Evolutionary conservation across 306 rosid genomes (phyloP), one percentile per base, ranked within the genome.

Genomic region (Datisca glomerata): DNA sequence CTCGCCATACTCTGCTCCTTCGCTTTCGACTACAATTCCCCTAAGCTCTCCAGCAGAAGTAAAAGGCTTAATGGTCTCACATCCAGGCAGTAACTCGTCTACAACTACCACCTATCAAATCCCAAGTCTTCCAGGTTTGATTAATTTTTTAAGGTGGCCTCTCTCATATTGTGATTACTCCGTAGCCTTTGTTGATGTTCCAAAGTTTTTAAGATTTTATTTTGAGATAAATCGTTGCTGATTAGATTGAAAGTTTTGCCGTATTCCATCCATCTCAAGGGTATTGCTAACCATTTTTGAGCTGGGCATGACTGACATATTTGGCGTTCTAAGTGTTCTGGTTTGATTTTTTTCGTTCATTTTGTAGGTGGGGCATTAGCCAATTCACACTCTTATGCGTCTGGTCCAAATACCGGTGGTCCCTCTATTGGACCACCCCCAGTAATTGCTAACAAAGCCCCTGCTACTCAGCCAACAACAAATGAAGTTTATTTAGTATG

Each of bases 391-490:
- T 78, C 96, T 16, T 91, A 91, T 55, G 92, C 98, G 39, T 91
- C 98, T 58, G 98, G 96, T 63, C 98, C 98, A 36, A 84, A 91
- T 59, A 91, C 98, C 6, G 89, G 92, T 22, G 98, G 98, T 41
- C 98, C 98, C 43, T 85, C 96, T 57, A 91, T 91, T 51, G 98
- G 98, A 27, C 98, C 98, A 41, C 98, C 96, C 22, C 98, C 98
- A 28, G 94, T 91, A 49, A 91, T 91, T 65, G 60, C 96, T 50
- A 85, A 91, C 68, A 91, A 78, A 69, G 86, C 78, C 43, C 94
- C 92, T 53, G 78, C 57, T 39, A 37, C 76, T 25, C 96, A 78
- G 67, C 96, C 98, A 36, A 80, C 92, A 39, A 64, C 81, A 33
- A 91, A 84, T 19, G 98, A 91, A 69, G 98, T 91, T 50, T 91